phyloP scores from a whole-genome alignment of 2,329 filamentous ascomycete genomes.

The Hypoxylon sp. region DNA sequence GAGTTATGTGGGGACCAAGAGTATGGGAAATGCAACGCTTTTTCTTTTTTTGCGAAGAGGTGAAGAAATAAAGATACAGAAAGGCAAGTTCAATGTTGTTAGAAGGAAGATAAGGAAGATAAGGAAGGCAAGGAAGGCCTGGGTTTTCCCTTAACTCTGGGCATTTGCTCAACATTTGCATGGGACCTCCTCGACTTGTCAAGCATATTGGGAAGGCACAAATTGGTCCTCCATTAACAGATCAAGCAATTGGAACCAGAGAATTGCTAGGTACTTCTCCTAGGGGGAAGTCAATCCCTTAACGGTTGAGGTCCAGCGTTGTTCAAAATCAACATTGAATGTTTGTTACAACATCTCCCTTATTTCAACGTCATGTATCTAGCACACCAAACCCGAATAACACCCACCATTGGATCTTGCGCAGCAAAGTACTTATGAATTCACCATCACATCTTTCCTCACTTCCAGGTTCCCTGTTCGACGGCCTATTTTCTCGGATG shows the following conservation, averaged over 20 bases:
- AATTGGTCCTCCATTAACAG: not conserved
- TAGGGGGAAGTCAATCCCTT: slow-evolving; percentile 20
- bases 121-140: not conserved
- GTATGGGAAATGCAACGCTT: not conserved
- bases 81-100: not conserved
- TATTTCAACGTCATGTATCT: not conserved
- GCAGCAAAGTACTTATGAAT: not conserved
- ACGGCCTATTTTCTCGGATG: slow-evolving; percentile 7
- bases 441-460: slow-evolving; percentile 1
- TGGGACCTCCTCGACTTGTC: slow-evolving; percentile 7
- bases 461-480: slow-evolving; percentile 11
- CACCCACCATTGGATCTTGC: not conserved
- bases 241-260: not conserved
- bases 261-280: slow-evolving; percentile 9
- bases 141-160: not conserved
- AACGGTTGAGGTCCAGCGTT: not conserved
- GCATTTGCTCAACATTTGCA: slow-evolving; percentile 11
- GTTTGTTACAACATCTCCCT: slow-evolving; percentile 1
- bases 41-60: not conserved
- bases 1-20: slow-evolving; percentile 8
- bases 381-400: not conserved
- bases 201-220: slow-evolving; percentile 19
- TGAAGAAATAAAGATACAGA: too few relatives aligned
- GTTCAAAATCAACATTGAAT: not conserved
- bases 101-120: not conserved